phyloP scores from a whole-genome alignment of 2,329 filamentous ascomycete genomes.

The Cladosporium colombiae region DNA sequence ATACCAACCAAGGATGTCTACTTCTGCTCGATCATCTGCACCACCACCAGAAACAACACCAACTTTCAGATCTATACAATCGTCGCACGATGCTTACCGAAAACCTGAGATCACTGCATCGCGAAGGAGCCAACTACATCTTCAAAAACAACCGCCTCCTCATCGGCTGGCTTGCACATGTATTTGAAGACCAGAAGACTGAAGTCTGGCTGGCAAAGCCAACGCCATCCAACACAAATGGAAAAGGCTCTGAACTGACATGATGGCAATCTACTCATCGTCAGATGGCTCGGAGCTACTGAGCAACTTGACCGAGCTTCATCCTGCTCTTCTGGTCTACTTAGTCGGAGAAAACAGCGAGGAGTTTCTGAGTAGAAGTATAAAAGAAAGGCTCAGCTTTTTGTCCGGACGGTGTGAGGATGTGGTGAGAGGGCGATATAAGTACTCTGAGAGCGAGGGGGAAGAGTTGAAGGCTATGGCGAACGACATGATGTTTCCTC shows the following conservation, averaged over 20 bases:
- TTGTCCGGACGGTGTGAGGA: not conserved
- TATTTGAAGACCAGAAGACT: not conserved
- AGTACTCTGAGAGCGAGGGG: not conserved
- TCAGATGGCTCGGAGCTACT: not conserved
- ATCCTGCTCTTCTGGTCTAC: not conserved
- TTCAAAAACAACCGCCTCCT: not conserved
- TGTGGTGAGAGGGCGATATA: not conserved
- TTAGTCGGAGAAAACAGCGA: not conserved
- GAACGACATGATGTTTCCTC: not conserved
- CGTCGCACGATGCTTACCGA: not conserved
- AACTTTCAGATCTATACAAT: not conserved
- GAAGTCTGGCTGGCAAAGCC: not conserved
- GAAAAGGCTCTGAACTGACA: not conserved
- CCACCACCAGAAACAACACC: not conserved
- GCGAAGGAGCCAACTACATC: not conserved
- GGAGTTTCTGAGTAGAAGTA: not conserved
- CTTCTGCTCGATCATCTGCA: not conserved
- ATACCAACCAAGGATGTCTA: not conserved
- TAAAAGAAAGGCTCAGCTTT: accelerated
- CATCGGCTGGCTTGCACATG: not conserved
- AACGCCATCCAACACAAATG: too few species aligned
- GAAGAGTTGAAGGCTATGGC: not conserved
- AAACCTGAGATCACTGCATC: not conserved
- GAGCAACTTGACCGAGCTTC: not conserved
- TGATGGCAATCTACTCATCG: not conserved